These are phyloP conservation scores for Pyrenophora graminea DNA, from an alignment of 2,329 filamentous ascomycete species.

Conservation along the genomic window DNA sequence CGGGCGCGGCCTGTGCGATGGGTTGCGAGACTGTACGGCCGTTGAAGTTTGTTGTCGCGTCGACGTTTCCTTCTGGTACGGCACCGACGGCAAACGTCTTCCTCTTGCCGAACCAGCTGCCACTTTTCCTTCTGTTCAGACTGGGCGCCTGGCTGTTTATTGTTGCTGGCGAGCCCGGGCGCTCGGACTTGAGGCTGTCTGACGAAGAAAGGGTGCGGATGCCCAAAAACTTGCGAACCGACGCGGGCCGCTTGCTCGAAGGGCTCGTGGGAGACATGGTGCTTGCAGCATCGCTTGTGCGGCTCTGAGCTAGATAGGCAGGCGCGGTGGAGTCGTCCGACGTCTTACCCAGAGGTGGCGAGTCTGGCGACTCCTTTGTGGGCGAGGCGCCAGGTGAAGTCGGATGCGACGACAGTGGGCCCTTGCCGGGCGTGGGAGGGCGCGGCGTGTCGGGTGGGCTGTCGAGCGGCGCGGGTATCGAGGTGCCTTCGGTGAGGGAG, in stretches of 20 bases:
- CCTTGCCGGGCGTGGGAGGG: conserved; percentile 45
- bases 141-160: conserved; percentile 39
- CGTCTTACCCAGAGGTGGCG: conserved; percentile 26
- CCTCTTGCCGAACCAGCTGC: conserved; percentile 48
- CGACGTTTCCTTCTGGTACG: conserved; percentile 41
- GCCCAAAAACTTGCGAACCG: conserved; percentile 49
- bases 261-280: conserved; percentile 42
- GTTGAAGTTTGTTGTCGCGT: conserved; percentile 24
- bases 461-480: conserved; percentile 48
- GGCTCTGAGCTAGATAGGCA: conserved; percentile 24
- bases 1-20: conserved; percentile 12
- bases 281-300: conserved; percentile 36
- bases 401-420: conserved; percentile 49
- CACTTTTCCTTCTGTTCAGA: conserved; percentile 44
- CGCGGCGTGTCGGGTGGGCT: conserved; percentile 46
- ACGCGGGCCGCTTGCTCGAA: conserved; percentile 40
- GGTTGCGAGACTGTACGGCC: conserved; percentile 25
- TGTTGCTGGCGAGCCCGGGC: conserved; percentile 44
- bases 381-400: conserved; percentile 39
- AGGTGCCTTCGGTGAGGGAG: conserved; percentile 49
- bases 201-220: conserved; percentile 44
- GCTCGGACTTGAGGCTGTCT: conserved; percentile 43
- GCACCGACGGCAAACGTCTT: conserved; percentile 41
- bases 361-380: conserved; percentile 8
- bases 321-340: conserved; percentile 22